A percentile compares a stretch with the other conserved stretches of the same genome.
These are phyloP conservation scores for Aspergillus aculeatinus DNA, from an alignment of 2,329 filamentous ascomycete genomes.

Conservation along the genomic window DNA sequence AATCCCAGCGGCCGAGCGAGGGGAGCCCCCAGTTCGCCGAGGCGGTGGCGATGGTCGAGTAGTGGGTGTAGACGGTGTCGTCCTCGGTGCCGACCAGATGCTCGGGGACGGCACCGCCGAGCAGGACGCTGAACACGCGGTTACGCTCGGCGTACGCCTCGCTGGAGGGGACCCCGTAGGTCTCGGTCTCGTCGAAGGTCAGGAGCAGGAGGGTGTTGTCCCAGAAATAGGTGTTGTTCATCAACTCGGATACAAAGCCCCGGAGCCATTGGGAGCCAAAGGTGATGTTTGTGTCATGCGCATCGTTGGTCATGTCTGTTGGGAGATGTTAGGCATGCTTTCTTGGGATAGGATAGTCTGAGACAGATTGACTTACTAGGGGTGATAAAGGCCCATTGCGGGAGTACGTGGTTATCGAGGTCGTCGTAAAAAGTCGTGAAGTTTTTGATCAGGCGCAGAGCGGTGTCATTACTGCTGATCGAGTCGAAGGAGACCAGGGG, in stretches of 20 bases:
- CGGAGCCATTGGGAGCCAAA: constrained; percentile 70
- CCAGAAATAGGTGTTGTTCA: constrained; percentile 69
- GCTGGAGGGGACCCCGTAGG: too few species aligned
- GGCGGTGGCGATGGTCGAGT: constrained; percentile 64
- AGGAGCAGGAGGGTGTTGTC: constrained; percentile 71
- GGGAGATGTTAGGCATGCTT: too few species aligned
- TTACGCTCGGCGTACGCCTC: constrained; percentile 70
- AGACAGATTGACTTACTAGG: constrained; percentile 17
- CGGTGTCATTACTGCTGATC: constrained; percentile 56
- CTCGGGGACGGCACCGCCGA: constrained; percentile 70
- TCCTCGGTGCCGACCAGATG: constrained; percentile 66
- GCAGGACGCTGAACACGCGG: constrained; percentile 65
- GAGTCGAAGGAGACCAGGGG: constrained; percentile 64
- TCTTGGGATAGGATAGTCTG: too few species aligned
- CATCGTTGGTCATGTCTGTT: constrained; percentile 59
- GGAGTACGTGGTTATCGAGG: constrained; percentile 60
- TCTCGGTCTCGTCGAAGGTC: constrained; percentile 67
- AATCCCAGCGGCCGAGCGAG: constrained; percentile 69
- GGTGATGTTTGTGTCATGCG: constrained; percentile 70
- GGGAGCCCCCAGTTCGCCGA: constrained; percentile 68
- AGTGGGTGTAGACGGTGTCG: constrained; percentile 68
- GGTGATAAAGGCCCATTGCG: constrained; percentile 62
- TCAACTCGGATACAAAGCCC: constrained; percentile 66
- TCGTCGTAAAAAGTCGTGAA: constrained; percentile 67
- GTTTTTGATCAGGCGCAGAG: constrained; percentile 70